Evolutionary conservation across 2,329 filamentous ascomycete genomes (phyloP), one percentile per base, ranked within the genome.

Genomic region (Monascus ruber): DNA sequence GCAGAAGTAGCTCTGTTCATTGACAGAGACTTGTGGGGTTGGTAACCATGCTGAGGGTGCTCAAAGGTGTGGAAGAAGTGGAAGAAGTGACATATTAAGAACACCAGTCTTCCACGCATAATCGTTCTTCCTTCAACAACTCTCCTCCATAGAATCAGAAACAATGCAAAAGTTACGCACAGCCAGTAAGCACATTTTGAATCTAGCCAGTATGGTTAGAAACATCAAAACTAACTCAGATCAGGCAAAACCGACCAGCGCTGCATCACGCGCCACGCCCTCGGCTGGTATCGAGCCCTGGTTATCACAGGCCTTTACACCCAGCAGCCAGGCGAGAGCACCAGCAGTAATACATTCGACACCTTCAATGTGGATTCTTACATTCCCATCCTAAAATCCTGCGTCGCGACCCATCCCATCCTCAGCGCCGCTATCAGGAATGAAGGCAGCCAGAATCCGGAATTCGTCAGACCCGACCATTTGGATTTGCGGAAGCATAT

Each of bases 241-340:
- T 29, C 28, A 39, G 37, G 37, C 26, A 43, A 42, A 26, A 44
- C 38, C 28, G 39, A 44, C 28, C 25, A 24, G 6, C 42, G 42
- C 10, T 39, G 34, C 25, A 44, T 41, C 7, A 41, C 34, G 29
- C 39, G 42, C 17, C 36, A 44, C 24, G 39, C 39, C n/a, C 36
- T 41, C 11, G 42, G 34, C 11, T 37, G 29, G 24, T 44, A 44
- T n/a, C 25, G 34, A 26, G 33, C 42, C 9, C 27, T 44, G 4
- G 35, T 37, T 11, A 27, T 41, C 1, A 31, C 33, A 2, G 36
- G 33, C 4, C n/a, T 44, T 6, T 44, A 44, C 10, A 37, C 41
- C 6, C 8, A 37, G 6, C 6, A 42, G 27, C 28, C 28, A 10
- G 28, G 28, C 6, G 28, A 29, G 6, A 10, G 10, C 6, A 10